These are phyloP conservation scores for Lyophyllum semitale DNA, from an alignment of 768 basidiomycete species.

Conservation along the genomic window DNA sequence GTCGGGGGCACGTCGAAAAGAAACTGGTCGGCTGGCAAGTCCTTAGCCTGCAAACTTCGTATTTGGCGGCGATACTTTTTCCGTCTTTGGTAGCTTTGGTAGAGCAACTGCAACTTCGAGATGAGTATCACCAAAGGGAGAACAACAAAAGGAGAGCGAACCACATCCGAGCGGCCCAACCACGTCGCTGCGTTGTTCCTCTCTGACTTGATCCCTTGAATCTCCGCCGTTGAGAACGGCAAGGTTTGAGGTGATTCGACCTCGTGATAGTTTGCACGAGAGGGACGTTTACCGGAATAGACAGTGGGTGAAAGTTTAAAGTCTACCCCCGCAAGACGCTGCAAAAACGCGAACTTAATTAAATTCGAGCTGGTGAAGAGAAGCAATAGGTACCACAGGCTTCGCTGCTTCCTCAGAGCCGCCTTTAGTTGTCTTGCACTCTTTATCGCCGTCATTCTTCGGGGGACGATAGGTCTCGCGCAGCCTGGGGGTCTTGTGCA, in stretches of 20 bases:
- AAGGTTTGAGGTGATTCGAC: neutral
- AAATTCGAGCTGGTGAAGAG: neutral
- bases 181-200: neutral
- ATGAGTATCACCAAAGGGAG: neutral
- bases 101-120: neutral
- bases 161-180: neutral
- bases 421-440: neutral
- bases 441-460: neutral
- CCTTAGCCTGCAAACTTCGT: neutral
- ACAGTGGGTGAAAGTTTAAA: neutral
- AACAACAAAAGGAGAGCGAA: neutral
- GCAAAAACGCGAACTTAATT: neutral
- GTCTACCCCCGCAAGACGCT: slow-evolving; percentile 4
- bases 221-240: neutral
- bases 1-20: too few species aligned
- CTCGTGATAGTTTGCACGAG: neutral
- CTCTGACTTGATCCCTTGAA: neutral
- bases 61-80: neutral
- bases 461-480: neutral
- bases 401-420: neutral
- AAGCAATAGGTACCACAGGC: neutral
- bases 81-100: neutral
- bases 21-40: slow-evolving; percentile 5
- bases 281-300: neutral
- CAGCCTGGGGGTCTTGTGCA: too few species aligned